Percentiles rank a stretch among this genome's conserved stretches.
phyloP scores from a whole-genome alignment of 371 early-diverging fungal genomes.

The Capillidium rhysosporum region DNA sequence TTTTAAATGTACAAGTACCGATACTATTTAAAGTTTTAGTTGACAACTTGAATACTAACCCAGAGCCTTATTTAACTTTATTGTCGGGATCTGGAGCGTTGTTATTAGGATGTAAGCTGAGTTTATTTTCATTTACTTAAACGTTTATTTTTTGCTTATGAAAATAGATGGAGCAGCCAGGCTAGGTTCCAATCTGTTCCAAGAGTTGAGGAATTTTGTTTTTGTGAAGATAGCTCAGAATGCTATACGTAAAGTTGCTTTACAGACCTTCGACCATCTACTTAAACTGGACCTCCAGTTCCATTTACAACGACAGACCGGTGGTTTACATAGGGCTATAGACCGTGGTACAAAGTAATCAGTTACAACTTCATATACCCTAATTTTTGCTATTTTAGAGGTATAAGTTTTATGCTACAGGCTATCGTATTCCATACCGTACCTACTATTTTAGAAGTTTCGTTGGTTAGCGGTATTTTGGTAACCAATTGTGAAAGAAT shows the following conservation, averaged over 20 bases:
- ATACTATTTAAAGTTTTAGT: slow-evolving; percentile 80
- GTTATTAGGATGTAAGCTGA: slow-evolving; percentile 59
- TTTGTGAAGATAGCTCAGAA: slow-evolving; percentile 89
- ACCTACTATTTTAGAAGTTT: slow-evolving; percentile 86
- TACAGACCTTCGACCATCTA: slow-evolving; percentile 72
- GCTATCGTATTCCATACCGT: slow-evolving; percentile 83
- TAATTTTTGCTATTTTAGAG: slow-evolving; percentile 21
- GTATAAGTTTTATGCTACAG: slow-evolving; percentile 79
- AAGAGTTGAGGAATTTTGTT: slow-evolving; percentile 82
- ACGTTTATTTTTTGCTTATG: too few relatives aligned
- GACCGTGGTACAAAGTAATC: slow-evolving; percentile 88
- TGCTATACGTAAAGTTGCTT: slow-evolving; percentile 73
- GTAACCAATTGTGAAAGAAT: slow-evolving; percentile 11
- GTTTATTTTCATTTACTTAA: not conserved
- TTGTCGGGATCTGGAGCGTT: slow-evolving; percentile 62
- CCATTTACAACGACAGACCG: slow-evolving; percentile 82
- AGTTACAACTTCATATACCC: not conserved
- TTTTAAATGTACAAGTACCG: slow-evolving; percentile 86
- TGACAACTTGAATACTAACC: slow-evolving; percentile 36
- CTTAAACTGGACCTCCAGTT: slow-evolving; percentile 67
- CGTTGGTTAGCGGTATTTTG: slow-evolving; percentile 84
- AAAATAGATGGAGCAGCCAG: slow-evolving; percentile 72
- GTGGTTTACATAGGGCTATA: slow-evolving; percentile 84
- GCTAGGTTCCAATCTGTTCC: slow-evolving; percentile 58
- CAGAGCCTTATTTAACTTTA: slow-evolving; percentile 34